Base-by-base conservation (phyloP, 768 basidiomycete genomes). In the Lactarius akahatsu region DNA sequence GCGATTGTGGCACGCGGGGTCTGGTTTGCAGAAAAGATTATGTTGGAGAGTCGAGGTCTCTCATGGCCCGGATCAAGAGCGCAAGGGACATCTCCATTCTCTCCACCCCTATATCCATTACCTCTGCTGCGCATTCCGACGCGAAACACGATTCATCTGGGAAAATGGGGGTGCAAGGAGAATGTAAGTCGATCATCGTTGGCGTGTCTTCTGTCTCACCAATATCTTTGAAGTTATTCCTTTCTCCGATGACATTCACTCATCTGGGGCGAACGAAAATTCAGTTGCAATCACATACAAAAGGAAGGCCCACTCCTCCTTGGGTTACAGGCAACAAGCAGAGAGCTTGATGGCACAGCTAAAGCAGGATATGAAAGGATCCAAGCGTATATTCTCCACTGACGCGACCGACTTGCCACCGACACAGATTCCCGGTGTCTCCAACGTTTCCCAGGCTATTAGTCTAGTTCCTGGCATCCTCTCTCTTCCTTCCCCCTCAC, bases 281-380 rank as follows among this genome's bases (percentile, higher is more conserved):
- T 43, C 59, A 11, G 61, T 47, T 4, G 38, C 54, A 20, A 38
- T 41, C 23, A 58, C 77, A 18, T 74, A 75, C 11, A 76, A 74
- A 26, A 74, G 74, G 13, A 77, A 77, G 23, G 71, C 79, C 3
- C 84, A 85, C 65, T 87, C 89, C 0, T 88, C 90, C 9, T 79
- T 86, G 26, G 83, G 82, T 10, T 91, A 91, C 74, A 85, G 92
- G 50, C 80, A 86, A 70, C 87, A 92, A 70, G 94, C 91, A 15
- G 90, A 86, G 10, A 86, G 81, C 30, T 76, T 96, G 56, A 94
- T 96, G 90, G 89, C 89, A 30, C 90, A 92, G 70, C 93, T 95
- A 69, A 89, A 89, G 76, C 83, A 81, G 64, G 91, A 92, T 71
- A 86, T 92, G 82, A 86, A 85, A 71, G 83, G 86, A 4, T 83